These are phyloP conservation scores for Plectosphaerella cucumerina DNA, from an alignment of 2,329 filamentous ascomycete genomes.

Conservation along the genomic window DNA sequence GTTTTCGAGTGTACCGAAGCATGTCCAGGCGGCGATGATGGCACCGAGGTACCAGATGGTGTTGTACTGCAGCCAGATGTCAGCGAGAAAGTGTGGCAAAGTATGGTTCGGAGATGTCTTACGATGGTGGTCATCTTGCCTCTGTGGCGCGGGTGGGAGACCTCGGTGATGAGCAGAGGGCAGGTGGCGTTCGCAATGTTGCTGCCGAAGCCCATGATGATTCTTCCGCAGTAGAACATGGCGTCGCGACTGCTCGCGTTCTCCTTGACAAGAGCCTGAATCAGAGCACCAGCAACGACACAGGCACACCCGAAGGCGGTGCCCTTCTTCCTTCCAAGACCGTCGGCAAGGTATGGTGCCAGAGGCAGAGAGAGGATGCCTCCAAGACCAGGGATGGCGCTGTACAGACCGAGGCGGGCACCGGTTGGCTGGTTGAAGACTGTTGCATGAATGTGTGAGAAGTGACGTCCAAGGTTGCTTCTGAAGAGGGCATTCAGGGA, in stretches of 20 bases:
- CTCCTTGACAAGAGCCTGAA: slow-evolving; percentile 34
- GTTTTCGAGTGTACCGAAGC: slow-evolving; percentile 38
- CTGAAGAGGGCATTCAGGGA: not conserved
- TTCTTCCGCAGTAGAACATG: slow-evolving; percentile 45
- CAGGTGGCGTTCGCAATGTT: slow-evolving; percentile 40
- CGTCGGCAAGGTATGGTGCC: slow-evolving; percentile 39
- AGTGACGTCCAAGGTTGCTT: slow-evolving; percentile 8
- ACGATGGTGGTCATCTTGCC: slow-evolving; percentile 38
- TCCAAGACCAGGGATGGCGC: slow-evolving; percentile 43
- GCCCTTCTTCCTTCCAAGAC: slow-evolving; percentile 37
- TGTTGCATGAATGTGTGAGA: not conserved
- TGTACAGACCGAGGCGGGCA: slow-evolving; percentile 34
- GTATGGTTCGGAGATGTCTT: not conserved
- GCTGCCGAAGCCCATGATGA: slow-evolving; percentile 50
- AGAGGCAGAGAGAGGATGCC: slow-evolving; percentile 42
- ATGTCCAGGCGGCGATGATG: slow-evolving; percentile 40
- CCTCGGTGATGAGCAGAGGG: slow-evolving; percentile 43
- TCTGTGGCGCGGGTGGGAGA: slow-evolving; percentile 45
- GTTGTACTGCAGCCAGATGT: slow-evolving; percentile 29
- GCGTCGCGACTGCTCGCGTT: slow-evolving; percentile 16
- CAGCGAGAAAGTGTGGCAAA: not conserved
- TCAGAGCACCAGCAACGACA: slow-evolving; percentile 42
- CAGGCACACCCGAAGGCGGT: slow-evolving; percentile 43
- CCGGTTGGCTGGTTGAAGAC: slow-evolving; percentile 30
- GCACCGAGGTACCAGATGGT: slow-evolving; percentile 38